These are phyloP conservation scores for Russula lepida DNA, from an alignment of 768 basidiomycete genomes.

Conservation along the genomic window DNA sequence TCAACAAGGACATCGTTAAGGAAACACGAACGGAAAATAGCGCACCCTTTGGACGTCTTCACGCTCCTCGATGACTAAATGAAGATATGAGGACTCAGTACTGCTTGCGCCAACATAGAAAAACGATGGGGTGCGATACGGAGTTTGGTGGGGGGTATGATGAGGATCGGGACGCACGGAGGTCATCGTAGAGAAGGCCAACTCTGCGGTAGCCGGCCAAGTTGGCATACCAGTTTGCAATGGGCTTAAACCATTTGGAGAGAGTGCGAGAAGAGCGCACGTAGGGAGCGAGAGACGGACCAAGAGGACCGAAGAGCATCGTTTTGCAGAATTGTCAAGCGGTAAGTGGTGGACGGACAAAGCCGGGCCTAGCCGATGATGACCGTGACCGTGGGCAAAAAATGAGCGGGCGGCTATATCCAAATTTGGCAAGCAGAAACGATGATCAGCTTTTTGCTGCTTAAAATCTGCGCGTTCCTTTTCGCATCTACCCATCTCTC, in stretches of 20 bases:
- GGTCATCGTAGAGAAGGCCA: constrained; percentile 92
- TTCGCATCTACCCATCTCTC: constrained; percentile 22
- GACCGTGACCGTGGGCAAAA: not conserved
- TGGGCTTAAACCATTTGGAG: constrained; percentile 57
- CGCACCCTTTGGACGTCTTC: constrained; percentile 69
- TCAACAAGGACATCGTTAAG: not conserved
- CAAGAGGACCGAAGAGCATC: constrained; percentile 51
- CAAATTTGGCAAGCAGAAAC: constrained; percentile 9
- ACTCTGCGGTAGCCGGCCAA: constrained; percentile 76
- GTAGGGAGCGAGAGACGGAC: constrained; percentile 67
- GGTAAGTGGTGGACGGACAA: not conserved
- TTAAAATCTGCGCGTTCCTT: constrained; percentile 25
- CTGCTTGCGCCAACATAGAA: not conserved
- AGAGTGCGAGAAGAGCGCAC: constrained; percentile 63
- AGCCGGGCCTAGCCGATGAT: not conserved
- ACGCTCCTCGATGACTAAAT: constrained; percentile 67
- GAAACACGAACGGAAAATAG: not conserved
- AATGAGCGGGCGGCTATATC: constrained; percentile 12
- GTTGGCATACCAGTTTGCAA: constrained; percentile 78
- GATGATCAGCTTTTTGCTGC: constrained; percentile 21
- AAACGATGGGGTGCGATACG: constrained; percentile 6
- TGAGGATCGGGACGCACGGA: constrained; percentile 52
- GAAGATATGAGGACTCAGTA: constrained; percentile 3
- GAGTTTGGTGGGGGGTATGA: constrained; percentile 4
- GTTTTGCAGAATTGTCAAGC: not conserved